phyloP scores from a whole-genome alignment of 495 filamentous ascomycete genomes.

The Lentithecium fluviatile region DNA sequence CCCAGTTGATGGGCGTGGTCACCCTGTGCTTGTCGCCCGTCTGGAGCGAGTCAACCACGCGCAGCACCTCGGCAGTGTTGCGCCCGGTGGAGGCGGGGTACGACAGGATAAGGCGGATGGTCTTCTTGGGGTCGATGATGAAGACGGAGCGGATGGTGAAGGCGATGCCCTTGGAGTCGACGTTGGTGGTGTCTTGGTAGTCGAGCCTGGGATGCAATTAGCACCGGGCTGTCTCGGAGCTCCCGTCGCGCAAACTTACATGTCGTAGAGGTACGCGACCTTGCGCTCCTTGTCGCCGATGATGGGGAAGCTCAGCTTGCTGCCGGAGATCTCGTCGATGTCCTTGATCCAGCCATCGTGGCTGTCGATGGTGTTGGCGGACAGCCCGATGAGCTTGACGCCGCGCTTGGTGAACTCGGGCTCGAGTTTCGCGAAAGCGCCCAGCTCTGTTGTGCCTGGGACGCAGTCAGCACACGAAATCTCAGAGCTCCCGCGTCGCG shows the following conservation, averaged over 20 bases:
- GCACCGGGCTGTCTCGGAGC: slow-evolving; percentile 7
- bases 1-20: slow-evolving; percentile 63
- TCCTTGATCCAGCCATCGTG: slow-evolving; percentile 84
- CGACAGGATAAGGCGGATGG: slow-evolving; percentile 90
- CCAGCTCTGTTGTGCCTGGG: slow-evolving; percentile 91
- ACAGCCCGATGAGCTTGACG: slow-evolving; percentile 94
- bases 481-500: neutral
- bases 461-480: neutral
- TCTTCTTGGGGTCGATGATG: slow-evolving; percentile 98
- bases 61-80: slow-evolving; percentile 93
- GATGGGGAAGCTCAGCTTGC: slow-evolving; percentile 86
- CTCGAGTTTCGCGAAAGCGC: slow-evolving; percentile 94
- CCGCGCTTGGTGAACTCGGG: slow-evolving; percentile 92
- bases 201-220: slow-evolving; percentile 63
- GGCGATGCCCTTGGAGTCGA: slow-evolving; percentile 91
- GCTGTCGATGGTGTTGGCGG: slow-evolving; percentile 70
- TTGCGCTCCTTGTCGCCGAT: slow-evolving; percentile 95
- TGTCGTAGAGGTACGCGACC: slow-evolving; percentile 89
- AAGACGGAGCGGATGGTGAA: slow-evolving; percentile 99
- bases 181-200: slow-evolving; percentile 79
- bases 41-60: slow-evolving; percentile 93
- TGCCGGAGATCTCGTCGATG: slow-evolving; percentile 87
- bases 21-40: slow-evolving; percentile 95
- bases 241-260: slow-evolving; percentile 56
- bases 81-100: slow-evolving; percentile 97